Conservation (phyloP, 768 basidiomycete species). For the Trametes sanguinea region DNA sequence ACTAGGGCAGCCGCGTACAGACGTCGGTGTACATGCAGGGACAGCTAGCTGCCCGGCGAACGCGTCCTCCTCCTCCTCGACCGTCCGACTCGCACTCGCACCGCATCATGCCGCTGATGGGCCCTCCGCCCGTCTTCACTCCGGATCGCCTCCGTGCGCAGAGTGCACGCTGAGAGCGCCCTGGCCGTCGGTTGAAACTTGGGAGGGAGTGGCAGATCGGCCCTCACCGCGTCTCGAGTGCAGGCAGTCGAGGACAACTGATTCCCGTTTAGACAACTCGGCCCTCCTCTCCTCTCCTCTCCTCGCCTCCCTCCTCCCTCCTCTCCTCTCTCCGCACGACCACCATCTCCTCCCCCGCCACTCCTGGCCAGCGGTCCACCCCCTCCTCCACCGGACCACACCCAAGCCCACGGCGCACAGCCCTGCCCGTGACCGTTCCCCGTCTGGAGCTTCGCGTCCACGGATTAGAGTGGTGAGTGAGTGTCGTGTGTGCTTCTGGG, state of each 20-base stretch:
- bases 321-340: background rate
- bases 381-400: background rate
- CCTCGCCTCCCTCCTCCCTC: background rate
- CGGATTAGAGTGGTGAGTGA: too few species aligned
- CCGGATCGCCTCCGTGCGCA: too few species aligned
- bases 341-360: background rate
- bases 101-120: too few species aligned
- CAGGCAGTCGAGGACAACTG: background rate
- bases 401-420: background rate
- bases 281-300: background rate
- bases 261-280: slow-evolving; percentile 6
- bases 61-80: too few species aligned
- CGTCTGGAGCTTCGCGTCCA: background rate
- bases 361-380: background rate
- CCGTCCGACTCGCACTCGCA: too few species aligned
- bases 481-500: background rate
- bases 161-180: too few species aligned
- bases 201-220: slow-evolving; percentile 12
- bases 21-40: too few species aligned
- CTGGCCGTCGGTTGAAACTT: too few species aligned
- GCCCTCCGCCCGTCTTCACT: too few species aligned
- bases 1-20: too few species aligned
- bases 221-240: background rate
- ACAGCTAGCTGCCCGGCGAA: too few species aligned
- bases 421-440: background rate